Percentiles rank a stretch among this genome's conserved stretches.
Conservation (phyloP, 108 stramenopile genomes). For the Asterionellopsis glacialis region DNA sequence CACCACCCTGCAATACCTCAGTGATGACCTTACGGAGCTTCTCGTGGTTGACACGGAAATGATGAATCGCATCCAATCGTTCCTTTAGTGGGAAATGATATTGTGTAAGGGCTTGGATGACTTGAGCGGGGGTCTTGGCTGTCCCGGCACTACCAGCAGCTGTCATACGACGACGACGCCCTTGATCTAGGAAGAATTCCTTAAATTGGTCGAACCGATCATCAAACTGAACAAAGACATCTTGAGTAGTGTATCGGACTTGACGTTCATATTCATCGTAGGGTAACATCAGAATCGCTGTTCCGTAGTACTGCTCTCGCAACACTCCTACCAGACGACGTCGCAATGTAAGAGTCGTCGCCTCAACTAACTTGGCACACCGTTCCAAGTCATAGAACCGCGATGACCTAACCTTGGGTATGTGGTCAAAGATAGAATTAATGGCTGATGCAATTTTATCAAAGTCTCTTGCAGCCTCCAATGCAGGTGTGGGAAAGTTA, state of each 20-base stretch:
- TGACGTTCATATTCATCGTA: slow-evolving; percentile 64
- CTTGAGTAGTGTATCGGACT: slow-evolving; percentile 60
- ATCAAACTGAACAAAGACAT: slow-evolving; percentile 76
- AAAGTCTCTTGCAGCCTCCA: slow-evolving; percentile 76
- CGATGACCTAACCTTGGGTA: slow-evolving; percentile 78
- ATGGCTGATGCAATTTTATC: slow-evolving; percentile 47
- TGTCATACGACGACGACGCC: slow-evolving; percentile 48
- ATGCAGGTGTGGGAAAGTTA: slow-evolving; percentile 63
- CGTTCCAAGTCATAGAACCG: slow-evolving; percentile 85
- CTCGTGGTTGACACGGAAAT: slow-evolving; percentile 74
- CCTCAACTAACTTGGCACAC: slow-evolving; percentile 74
- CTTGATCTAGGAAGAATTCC: slow-evolving; percentile 75
- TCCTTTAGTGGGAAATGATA: slow-evolving; percentile 66
- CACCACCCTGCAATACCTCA: slow-evolving; percentile 61
- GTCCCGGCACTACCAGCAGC: slow-evolving; percentile 15
- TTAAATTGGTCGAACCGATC: slow-evolving; percentile 57
- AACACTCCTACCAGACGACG: slow-evolving; percentile 40
- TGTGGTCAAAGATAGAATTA: slow-evolving; percentile 69
- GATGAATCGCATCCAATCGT: slow-evolving; percentile 64
- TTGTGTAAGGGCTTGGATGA: slow-evolving; percentile 63
- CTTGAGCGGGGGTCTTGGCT: slow-evolving; percentile 51
- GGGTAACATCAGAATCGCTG: slow-evolving; percentile 53
- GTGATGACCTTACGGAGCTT: slow-evolving; percentile 58
- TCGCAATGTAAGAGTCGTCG: slow-evolving; percentile 70
- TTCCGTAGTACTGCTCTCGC: slow-evolving; percentile 43